These are phyloP conservation scores for Mycena pura DNA, from an alignment of 768 basidiomycete species.

Conservation along the genomic window DNA sequence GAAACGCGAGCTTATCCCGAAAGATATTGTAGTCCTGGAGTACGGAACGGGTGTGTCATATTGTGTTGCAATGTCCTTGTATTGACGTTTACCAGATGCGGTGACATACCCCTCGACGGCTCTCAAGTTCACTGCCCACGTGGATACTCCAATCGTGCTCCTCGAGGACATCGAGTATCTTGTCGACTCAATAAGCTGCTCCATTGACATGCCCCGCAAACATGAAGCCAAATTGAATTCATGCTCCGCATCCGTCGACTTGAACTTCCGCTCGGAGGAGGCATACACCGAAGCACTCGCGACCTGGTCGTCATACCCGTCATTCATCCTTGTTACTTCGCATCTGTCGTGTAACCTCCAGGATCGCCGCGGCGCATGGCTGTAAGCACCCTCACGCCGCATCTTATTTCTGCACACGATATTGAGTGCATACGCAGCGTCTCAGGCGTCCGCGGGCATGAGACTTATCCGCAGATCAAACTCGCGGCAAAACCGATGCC, in stretches of 20 bases:
- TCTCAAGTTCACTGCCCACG: slow-evolving; percentile 3
- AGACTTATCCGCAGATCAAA: neutral
- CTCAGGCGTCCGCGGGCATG: neutral
- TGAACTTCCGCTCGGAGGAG: neutral
- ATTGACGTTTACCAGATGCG: neutral
- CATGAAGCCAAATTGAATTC: neutral
- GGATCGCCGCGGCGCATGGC: slow-evolving; percentile 10
- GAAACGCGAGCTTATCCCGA: neutral
- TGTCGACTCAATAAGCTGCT: neutral
- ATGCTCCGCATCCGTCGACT: neutral
- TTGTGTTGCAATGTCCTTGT: neutral
- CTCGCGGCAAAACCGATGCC: neutral
- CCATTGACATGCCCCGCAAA: no score
- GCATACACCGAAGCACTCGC: neutral
- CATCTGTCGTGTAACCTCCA: neutral
- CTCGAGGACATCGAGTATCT: slow-evolving; percentile 11
- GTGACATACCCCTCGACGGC: neutral
- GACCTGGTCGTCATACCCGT: neutral
- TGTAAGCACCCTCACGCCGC: neutral
- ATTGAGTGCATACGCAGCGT: no score
- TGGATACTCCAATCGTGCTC: neutral
- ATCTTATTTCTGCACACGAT: neutral
- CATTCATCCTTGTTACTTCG: slow-evolving; percentile 1
- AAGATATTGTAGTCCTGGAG: neutral
- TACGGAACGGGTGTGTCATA: neutral